Evolutionary conservation across 2,329 filamentous ascomycete genomes (phyloP).

Genomic region (Ascochyta viciae-villosae): DNA sequence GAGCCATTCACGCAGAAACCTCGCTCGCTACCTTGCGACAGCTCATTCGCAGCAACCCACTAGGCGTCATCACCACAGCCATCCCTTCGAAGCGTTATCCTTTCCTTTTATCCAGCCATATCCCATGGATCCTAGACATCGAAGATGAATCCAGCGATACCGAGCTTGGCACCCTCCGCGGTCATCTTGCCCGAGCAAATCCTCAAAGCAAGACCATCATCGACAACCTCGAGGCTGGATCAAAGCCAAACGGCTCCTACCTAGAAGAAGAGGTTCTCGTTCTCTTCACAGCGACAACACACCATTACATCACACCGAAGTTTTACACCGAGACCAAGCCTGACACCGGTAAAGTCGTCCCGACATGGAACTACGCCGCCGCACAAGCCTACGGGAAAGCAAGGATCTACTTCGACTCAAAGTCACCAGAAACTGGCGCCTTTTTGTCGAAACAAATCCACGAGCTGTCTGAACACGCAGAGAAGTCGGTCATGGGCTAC

Average conservation of each 20-base stretch:
- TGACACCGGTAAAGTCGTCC: conserved; percentile 68
- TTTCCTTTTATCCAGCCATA: conserved; percentile 32
- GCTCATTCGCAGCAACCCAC: conserved; percentile 63
- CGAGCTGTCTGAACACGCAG: conserved; percentile 60
- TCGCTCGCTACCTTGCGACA: conserved; percentile 58
- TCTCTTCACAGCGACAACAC: conserved; percentile 64
- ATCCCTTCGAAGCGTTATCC: conserved; percentile 48
- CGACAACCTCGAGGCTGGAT: conserved; percentile 53
- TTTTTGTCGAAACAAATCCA: conserved; percentile 62
- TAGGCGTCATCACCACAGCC: conserved; percentile 69
- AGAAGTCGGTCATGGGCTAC: conserved; percentile 65
- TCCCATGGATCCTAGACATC: conserved; percentile 49
- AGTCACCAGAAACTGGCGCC: conserved; percentile 51
- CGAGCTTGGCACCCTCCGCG: conserved; percentile 60
- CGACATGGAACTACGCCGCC: conserved; percentile 74
- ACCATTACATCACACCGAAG: conserved; percentile 70
- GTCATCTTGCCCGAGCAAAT: conserved; percentile 69
- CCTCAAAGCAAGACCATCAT: conserved; percentile 69
- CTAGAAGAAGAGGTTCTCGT: conserved; percentile 63
- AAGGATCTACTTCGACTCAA: conserved; percentile 61
- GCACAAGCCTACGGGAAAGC: conserved; percentile 69
- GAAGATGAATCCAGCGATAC: conserved; percentile 41
- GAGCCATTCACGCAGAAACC: conserved; percentile 53
- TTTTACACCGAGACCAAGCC: conserved; percentile 74
- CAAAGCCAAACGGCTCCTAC: conserved; percentile 7